These are phyloP conservation scores for Calocybe gangraenosa DNA, from an alignment of 768 basidiomycete genomes.

Conservation along the genomic window DNA sequence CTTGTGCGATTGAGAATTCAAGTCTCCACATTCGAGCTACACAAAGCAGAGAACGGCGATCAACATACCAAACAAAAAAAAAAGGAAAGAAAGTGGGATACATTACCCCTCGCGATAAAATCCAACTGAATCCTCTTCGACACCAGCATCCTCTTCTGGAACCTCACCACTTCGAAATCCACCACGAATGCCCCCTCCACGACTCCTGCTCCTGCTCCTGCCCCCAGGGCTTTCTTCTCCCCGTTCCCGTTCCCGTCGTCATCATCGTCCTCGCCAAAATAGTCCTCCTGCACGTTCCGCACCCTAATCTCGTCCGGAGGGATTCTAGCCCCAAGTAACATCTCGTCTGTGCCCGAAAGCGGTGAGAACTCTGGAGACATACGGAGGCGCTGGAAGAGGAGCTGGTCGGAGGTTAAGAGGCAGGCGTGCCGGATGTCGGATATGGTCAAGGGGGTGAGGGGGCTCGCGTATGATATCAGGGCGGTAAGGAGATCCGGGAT, in stretches of 20 bases:
- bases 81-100: neutral
- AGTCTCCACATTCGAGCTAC: constrained; percentile 58
- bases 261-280: too few species aligned
- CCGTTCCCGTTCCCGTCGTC: too few species aligned
- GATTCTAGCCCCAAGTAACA: constrained; percentile 38
- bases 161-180: constrained; percentile 44
- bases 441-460: constrained; percentile 37
- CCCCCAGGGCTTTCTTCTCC: too few species aligned
- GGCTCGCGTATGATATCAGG: constrained; percentile 49
- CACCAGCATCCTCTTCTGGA: constrained; percentile 71
- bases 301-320: constrained; percentile 53
- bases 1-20: constrained; percentile 33
- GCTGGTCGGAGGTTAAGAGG: constrained; percentile 56
- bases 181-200: constrained; percentile 49
- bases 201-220: too few species aligned
- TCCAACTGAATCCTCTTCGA: constrained; percentile 51
- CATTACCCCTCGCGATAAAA: constrained; percentile 56
- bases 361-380: constrained; percentile 46
- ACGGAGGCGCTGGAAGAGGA: constrained; percentile 55
- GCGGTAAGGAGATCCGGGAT: constrained; percentile 42
- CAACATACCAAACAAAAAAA: too few species aligned
- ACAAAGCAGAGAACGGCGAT: neutral
- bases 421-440: constrained; percentile 68
- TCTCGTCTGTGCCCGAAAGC: constrained; percentile 50
- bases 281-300: constrained; percentile 43